These are phyloP conservation scores for Ganoderma resinaceum DNA, from an alignment of 1,284 basidiomycete genomes.

Conservation along the genomic window DNA sequence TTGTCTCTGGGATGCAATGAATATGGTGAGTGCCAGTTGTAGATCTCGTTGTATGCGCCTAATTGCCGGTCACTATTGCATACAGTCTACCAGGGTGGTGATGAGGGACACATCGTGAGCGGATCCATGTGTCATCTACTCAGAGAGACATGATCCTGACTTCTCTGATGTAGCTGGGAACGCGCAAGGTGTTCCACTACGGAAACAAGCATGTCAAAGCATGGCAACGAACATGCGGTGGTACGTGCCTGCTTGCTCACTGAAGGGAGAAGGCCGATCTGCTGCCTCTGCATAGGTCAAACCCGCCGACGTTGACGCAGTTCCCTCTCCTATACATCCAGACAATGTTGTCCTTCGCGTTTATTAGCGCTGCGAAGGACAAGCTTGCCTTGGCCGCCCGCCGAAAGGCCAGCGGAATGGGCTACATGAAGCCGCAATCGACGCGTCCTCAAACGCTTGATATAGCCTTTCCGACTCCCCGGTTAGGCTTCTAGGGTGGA, in stretches of 20 bases:
- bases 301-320: background rate
- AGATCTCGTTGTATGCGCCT: background rate
- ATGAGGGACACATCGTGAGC: slow-evolving; percentile 4
- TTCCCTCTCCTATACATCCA: background rate
- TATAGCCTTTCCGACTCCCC: slow-evolving; percentile 64
- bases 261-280: no score
- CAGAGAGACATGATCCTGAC: background rate
- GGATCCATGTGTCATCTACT: background rate
- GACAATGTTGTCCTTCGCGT: background rate
- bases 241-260: slow-evolving; percentile 25
- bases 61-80: no score
- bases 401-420: slow-evolving; percentile 39
- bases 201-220: slow-evolving; percentile 31
- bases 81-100: slow-evolving; percentile 3
- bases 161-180: background rate
- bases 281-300: background rate
- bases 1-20: slow-evolving; percentile 32
- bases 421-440: slow-evolving; percentile 50
- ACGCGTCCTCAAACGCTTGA: slow-evolving; percentile 63
- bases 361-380: background rate
- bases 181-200: slow-evolving; percentile 24
- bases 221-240: slow-evolving; percentile 30
- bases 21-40: slow-evolving; percentile 26
- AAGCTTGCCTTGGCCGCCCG: slow-evolving; percentile 23
- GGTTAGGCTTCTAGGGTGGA: slow-evolving; percentile 53